These are phyloP conservation scores for Mallotus japonicus DNA, from an alignment of 441 rosid species.

Conservation along the genomic window DNA sequence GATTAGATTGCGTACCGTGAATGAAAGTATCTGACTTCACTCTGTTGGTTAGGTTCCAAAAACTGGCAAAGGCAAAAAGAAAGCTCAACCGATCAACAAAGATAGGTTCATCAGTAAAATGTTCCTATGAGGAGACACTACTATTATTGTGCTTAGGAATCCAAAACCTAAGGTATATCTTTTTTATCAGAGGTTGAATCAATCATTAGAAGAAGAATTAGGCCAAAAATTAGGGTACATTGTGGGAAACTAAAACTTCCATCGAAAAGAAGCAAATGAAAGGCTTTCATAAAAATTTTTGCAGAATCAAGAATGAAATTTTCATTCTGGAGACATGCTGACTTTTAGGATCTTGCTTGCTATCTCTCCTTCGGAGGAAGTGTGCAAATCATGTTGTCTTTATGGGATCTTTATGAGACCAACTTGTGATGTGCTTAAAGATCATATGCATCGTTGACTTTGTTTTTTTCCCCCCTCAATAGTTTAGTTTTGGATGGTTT, in stretches of 20 bases:
- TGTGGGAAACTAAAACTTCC: too few relatives aligned
- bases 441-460: too few relatives aligned
- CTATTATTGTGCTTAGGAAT: constrained; percentile 86
- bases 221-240: too few relatives aligned
- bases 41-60: constrained; percentile 60
- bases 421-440: background rate
- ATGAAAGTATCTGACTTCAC: background rate
- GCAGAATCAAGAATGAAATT: too few relatives aligned
- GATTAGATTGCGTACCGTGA: too few relatives aligned
- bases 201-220: too few relatives aligned
- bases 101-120: constrained; percentile 93
- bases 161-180: constrained; percentile 43
- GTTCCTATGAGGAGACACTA: constrained; percentile 91
- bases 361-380: background rate
- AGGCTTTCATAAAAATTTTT: too few relatives aligned
- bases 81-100: constrained; percentile 84
- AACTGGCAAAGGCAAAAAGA: constrained; percentile 96
- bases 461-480: too few relatives aligned
- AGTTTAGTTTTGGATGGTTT: background rate
- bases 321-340: constrained; percentile 10
- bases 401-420: background rate
- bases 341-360: background rate
- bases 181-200: too few relatives aligned
- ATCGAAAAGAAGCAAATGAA: too few relatives aligned
- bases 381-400: background rate